These are phyloP conservation scores for Eucalyptus regnans DNA, from an alignment of 345 rosid genomes.

Conservation along the genomic window DNA sequence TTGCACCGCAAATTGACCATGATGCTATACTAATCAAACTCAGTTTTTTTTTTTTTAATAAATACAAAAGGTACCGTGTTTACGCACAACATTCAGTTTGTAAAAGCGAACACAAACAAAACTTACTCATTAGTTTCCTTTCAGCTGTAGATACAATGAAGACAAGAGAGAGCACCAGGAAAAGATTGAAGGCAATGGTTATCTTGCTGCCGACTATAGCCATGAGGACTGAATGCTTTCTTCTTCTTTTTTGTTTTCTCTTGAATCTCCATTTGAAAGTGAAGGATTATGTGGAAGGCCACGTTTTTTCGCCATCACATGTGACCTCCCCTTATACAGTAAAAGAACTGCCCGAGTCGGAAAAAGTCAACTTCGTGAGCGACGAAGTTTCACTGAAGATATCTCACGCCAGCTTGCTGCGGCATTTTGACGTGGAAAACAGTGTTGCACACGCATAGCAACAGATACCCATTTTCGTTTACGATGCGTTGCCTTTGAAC, in stretches of 20 bases:
- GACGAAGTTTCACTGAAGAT: background rate
- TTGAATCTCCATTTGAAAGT: too few species aligned
- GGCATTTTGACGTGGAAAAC: background rate
- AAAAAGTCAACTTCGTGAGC: background rate
- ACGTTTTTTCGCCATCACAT: background rate
- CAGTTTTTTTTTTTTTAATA: too few species aligned
- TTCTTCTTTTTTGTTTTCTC: background rate
- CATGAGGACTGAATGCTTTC: background rate
- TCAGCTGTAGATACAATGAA: background rate
- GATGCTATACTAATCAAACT: too few species aligned
- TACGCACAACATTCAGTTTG: too few species aligned
- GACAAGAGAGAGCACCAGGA: background rate
- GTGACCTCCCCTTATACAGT: background rate
- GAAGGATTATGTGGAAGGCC: background rate
- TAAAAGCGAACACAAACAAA: background rate
- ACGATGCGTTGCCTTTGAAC: background rate
- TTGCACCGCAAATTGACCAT: too few species aligned
- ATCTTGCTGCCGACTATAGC: background rate
- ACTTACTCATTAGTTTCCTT: background rate
- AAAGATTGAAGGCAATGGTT: background rate
- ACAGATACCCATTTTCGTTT: background rate
- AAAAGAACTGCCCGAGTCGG: too few species aligned
- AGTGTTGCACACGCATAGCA: background rate
- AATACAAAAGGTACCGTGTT: too few species aligned
- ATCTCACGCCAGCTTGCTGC: background rate